These are phyloP conservation scores for Chrysopogon serrulatus DNA, from an alignment of 176 grass and related monocot species.

Conservation along the genomic window DNA sequence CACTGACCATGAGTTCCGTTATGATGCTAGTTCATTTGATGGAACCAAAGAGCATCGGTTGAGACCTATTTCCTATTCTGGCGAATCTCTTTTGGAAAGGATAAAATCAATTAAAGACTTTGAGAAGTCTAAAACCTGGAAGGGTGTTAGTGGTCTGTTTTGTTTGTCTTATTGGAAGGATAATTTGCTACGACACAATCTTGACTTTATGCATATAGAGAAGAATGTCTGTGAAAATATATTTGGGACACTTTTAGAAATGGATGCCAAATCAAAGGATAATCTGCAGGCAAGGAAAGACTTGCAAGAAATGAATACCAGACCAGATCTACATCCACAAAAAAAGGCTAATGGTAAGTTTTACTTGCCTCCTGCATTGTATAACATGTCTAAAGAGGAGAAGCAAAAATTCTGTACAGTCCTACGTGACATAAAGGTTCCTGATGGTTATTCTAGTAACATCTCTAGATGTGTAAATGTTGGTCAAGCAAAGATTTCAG, in stretches of 20 bases:
- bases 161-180: too few relatives aligned
- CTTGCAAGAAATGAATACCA: not conserved
- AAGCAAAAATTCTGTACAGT: not conserved
- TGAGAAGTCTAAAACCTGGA: not conserved
- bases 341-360: not conserved
- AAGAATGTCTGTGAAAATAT: too few relatives aligned
- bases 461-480: not conserved
- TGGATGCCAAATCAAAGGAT: too few relatives aligned
- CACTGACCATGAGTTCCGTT: not conserved
- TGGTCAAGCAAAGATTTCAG: too few relatives aligned
- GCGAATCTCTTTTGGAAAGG: not conserved
- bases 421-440: not conserved
- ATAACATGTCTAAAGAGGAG: not conserved
- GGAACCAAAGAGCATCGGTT: not conserved
- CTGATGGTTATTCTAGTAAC: not conserved
- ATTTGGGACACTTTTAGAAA: too few relatives aligned
- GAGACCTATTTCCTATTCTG: not conserved
- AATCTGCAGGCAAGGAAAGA: not conserved
- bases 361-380: not conserved
- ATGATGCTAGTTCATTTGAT: not conserved
- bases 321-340: not conserved
- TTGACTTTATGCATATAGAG: too few relatives aligned
- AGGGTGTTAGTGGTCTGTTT: not conserved
- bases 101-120: not conserved
- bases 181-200: too few relatives aligned